Evolutionary conservation across 768 basidiomycete genomes (phyloP), one percentile per base, ranked within the genome.

Genomic region (Termitomyces titanicus): DNA sequence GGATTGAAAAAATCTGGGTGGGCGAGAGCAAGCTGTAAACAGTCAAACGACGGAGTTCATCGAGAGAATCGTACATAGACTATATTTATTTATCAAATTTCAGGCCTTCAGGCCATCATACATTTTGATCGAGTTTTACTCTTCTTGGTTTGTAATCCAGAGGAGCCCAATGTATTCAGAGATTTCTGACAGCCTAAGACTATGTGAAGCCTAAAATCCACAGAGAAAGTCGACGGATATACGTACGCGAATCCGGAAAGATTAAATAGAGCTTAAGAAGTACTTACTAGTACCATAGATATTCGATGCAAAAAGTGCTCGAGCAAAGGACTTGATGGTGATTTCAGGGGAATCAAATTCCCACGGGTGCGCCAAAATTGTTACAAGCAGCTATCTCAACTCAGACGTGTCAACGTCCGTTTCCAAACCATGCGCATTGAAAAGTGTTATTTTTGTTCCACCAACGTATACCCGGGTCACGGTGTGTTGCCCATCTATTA

Each of bases 371-470:
- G 20, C 20, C 20, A 57, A 61, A 51, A 39, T 52, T 46, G 42
- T 20, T 15, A 9, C n/a, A 5, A 3, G 34, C 13, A 40, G 22
- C 31, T 35, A 3, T 25, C 45, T 42, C 52, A 31, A 35, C 13
- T n/a, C n/a, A n/a, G n/a, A n/a, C n/a, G n/a, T 29, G 46, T 45
- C 25, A 35, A 18, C 37, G 18, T 31, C 31, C 27, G 34, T 42
- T 46, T 42, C 29, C 60, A 47, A n/a, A 58, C 66, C 63, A 95
- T 97, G 94, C 84, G 94, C 66, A 89, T 98, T 60, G 96, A 97
- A 77, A 95, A 95, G 78, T 98, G 96, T 70, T 98, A 96, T 70
- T 98, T 99, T 71, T 99, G 96, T 76, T 97, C 94, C 31, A 92
- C 90, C 55, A 95, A 81, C 70, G 89, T 97, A 63, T 99, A 99